phyloP scores from a whole-genome alignment of 2,329 filamentous ascomycete species.

The Fusarium nematophilum region DNA sequence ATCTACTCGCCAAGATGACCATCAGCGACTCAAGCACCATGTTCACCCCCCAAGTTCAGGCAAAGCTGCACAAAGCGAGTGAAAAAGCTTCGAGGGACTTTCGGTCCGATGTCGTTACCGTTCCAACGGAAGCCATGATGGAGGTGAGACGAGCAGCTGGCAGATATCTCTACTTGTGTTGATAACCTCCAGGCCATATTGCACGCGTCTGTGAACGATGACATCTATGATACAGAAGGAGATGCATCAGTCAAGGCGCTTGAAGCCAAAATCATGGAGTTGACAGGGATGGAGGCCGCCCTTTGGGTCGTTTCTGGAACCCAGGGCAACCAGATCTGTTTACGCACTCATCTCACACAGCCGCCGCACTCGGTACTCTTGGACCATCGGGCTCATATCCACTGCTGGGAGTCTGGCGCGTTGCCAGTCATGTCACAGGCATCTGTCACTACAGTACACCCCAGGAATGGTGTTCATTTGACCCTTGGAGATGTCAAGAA shows the following conservation, averaged over 20 bases:
- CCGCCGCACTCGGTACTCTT: constrained; percentile 43
- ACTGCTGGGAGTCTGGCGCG: constrained; percentile 71
- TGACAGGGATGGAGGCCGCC: constrained; percentile 44
- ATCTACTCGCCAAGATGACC: no score
- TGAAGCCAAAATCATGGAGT: constrained; percentile 33
- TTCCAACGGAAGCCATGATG: constrained; percentile 43
- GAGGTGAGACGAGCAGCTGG: constrained; percentile 4
- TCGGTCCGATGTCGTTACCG: constrained; percentile 45
- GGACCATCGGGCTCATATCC: constrained; percentile 80
- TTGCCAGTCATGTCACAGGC: constrained; percentile 77
- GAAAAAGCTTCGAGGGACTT: constrained; percentile 41
- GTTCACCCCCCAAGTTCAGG: constrained; percentile 25
- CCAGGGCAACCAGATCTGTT: constrained; percentile 44
- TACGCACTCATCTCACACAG: constrained; percentile 44
- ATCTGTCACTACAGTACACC: constrained; percentile 71
- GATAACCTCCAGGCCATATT: constrained; percentile 34
- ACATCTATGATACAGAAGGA: constrained; percentile 43
- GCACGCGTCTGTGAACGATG: constrained; percentile 43
- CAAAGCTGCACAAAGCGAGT: constrained; percentile 16
- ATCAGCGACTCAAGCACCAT: neutral
- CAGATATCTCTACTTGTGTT: neutral
- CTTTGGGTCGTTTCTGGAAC: constrained; percentile 44
- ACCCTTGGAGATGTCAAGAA: constrained; percentile 77
- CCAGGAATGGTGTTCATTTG: constrained; percentile 76
- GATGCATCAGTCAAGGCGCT: constrained; percentile 43